Base-by-base conservation (phyloP, 2,329 filamentous ascomycete species). In the Aureobasidium zeae region DNA sequence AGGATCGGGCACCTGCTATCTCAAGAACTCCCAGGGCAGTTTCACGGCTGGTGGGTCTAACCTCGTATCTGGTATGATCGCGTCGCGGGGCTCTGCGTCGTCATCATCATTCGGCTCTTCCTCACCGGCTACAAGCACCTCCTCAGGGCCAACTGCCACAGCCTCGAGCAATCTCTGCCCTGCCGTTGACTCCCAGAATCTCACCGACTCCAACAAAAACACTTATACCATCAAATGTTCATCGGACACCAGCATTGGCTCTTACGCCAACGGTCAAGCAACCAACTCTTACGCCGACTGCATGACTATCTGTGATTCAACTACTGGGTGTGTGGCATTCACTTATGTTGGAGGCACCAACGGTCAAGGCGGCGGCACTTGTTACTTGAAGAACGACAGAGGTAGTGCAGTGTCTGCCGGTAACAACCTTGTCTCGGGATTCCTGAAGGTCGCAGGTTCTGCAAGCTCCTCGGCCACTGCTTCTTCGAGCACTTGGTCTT, bases 101-200 rank as follows among this genome's bases (percentile, higher is more conserved):
- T 29, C 36, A 15, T 31, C 25, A 13, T 29, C 36, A 15, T 13
- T 15, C 16, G n/a, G 20, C n/a, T 44, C 39, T 17, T 13, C 39
- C 9, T 33, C 39, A n/a, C n/a, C n/a, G n/a, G n/a, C n/a, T n/a
- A n/a, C n/a, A n/a, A n/a, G n/a, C 15, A 44, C 48, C 20, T 33
- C 47, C 11, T 39, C 51, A n/a, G 25, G 29, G 4, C 20, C 39
- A 10, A 12, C 39, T 4, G 22, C 39, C 15, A 26, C 39, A 13
- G 22, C 39, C 5, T 34, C 39, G 10, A 43, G 30, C 38, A 21
- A 13, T n/a, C 29, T 48, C 15, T 57, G 55, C 37, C 55, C 55
- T n/a, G 16, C 28, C 17, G 28, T 38, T 2, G 36, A 46, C 5
- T 39, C 36, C 19, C 36, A 39, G 19, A 26, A 39, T n/a, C 12